Evolutionary conservation across 2,329 filamentous ascomycete genomes (phyloP).

Genomic region (Xylariomycetidae sp.): DNA sequence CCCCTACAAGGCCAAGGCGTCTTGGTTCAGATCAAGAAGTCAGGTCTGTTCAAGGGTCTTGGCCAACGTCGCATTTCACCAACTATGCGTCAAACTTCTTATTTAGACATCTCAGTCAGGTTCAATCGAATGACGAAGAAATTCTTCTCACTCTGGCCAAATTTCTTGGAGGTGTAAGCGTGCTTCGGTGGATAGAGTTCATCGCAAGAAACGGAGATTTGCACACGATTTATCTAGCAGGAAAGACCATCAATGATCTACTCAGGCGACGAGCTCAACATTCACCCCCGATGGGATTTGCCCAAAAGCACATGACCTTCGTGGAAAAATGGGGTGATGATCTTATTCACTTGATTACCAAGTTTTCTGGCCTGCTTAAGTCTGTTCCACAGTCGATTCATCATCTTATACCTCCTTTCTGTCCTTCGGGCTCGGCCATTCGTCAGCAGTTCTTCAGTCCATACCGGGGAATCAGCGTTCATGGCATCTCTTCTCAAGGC

Average conservation of each 20-base stretch:
- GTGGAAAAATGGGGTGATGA: conserved; percentile 19
- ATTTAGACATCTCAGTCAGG: conserved; percentile 16
- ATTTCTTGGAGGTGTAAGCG: conserved; percentile 12
- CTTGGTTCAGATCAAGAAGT: no score
- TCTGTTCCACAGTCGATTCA: conserved; percentile 15
- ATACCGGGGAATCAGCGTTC: conserved; percentile 13
- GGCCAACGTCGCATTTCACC: neutral
- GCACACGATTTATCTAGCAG: conserved; percentile 17
- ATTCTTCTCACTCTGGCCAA: conserved; percentile 12
- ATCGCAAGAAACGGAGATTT: conserved; percentile 11
- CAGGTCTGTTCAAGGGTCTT: no score
- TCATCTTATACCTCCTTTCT: conserved; percentile 21
- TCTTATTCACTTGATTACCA: conserved; percentile 16
- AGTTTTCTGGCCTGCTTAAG: conserved; percentile 13
- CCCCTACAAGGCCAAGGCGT: neutral
- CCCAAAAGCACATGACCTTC: conserved; percentile 7
- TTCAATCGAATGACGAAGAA: conserved; percentile 8
- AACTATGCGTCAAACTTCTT: conserved; percentile 18
- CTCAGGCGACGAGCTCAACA: conserved; percentile 10
- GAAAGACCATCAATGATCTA: conserved; percentile 12
- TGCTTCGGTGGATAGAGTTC: conserved; percentile 19
- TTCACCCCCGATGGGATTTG: conserved; percentile 3
- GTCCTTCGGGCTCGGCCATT: conserved; percentile 16
- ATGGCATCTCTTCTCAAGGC: conserved; percentile 4
- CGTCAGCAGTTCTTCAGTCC: conserved; percentile 13